Evolutionary conservation across 768 basidiomycete species (phyloP), one percentile per base, ranked within the genome.

Genomic region (Trametopsis cervina): DNA sequence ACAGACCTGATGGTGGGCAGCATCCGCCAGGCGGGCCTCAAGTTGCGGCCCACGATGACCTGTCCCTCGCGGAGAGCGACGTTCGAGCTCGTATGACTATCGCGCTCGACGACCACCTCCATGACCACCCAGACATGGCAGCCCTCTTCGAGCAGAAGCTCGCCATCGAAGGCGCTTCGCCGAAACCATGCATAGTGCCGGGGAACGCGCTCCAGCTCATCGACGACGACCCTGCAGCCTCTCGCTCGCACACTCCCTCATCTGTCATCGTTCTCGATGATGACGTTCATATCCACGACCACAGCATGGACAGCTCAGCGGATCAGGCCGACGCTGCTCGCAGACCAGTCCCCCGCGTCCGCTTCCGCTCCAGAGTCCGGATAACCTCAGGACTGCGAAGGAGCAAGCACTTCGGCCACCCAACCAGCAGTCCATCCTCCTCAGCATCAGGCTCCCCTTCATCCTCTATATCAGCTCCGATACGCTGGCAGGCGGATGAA

Each of bases 401-500:
- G 23, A 72, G 72, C 54, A 70, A 71, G 18, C 66, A 47, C 42
- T 6, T 22, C 47, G 38, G 22, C 22, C 38, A 42, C 24, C n/a
- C 38, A 35, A 45, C 44, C 17, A 50, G 47, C 40, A 47, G 38
- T 41, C 39, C 81, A 17, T 54, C 69, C 26, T 80, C 82, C 17
- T 77, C 81, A 26, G 56, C 69, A 18, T 80, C 81, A 4, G 72
- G 75, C 37, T 88, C 87, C 1, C 76, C 75, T 3, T 88, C 86
- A 3, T 89, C 88, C 2, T 89, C 87, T 35, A 83, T 91, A 53
- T 90, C 88, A 33, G 89, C 76, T 1, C 89, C 89, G 15, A 70
- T 91, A 20, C 84, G 80, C 41, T 75, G 63, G 57, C 63, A 66
- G 46, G 57, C 79, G 22, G 74, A 71, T 51, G 65, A 80, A 47